Conservation (phyloP, 768 basidiomycete genomes). For the Mycena floridula region DNA sequence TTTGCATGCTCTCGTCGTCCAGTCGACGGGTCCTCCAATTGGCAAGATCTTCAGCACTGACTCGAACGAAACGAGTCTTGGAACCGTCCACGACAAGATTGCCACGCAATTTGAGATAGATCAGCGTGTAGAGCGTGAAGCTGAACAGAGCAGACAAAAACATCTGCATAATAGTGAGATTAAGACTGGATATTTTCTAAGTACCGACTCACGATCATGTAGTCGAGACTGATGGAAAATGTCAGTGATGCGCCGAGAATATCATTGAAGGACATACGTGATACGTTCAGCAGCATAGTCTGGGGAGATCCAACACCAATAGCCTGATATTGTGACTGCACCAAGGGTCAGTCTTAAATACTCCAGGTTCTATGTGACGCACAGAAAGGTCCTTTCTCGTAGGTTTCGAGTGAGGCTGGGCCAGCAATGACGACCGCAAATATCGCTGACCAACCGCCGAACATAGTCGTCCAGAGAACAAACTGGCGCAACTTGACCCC, state of each 20-base stretch:
- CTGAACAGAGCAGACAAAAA: slow-evolving; percentile 26
- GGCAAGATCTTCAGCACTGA: not conserved
- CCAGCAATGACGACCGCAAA: slow-evolving; percentile 23
- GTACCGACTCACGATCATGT: slow-evolving; percentile 29
- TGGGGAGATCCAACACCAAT: slow-evolving; percentile 35
- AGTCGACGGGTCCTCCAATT: slow-evolving; percentile 8
- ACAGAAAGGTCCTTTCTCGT: slow-evolving; percentile 27
- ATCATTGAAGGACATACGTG: slow-evolving; percentile 15
- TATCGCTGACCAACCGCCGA: slow-evolving; percentile 23
- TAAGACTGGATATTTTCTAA: not conserved
- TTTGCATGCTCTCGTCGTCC: slow-evolving; percentile 16
- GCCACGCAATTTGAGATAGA: slow-evolving; percentile 28
- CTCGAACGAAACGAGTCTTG: slow-evolving; percentile 4
- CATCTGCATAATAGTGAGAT: slow-evolving; percentile 18
- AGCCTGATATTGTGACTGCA: slow-evolving; percentile 28
- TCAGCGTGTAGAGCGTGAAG: slow-evolving; percentile 25
- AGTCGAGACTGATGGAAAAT: slow-evolving; percentile 23
- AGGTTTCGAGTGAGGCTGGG: slow-evolving; percentile 16
- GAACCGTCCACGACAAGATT: slow-evolving; percentile 20
- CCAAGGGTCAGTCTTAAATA: too few relatives aligned
- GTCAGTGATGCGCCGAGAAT: not conserved
- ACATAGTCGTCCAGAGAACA: slow-evolving; percentile 15
- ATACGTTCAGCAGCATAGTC: slow-evolving; percentile 23
- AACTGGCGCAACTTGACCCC: slow-evolving; percentile 12
- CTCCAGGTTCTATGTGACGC: too few relatives aligned